Evolutionary conservation across 176 grass and related monocot species (phyloP), one percentile per base, ranked within the genome.

Genomic region (Melocanna baccifera): DNA sequence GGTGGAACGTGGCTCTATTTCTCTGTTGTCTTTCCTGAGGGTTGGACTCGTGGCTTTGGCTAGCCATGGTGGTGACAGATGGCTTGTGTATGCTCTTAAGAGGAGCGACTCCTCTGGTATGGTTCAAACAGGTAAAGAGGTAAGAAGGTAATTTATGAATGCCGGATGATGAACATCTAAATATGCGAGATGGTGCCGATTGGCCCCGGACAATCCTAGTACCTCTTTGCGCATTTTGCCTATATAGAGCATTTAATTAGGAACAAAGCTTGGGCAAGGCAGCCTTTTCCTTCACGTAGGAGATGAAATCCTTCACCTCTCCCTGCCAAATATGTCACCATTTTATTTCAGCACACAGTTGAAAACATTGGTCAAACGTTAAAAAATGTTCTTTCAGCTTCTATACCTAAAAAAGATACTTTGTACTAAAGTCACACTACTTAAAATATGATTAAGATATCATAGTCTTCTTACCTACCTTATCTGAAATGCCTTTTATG

Each of bases 301-400:
- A 90, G 84, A 58, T 50, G 66, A 90, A 40, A 57, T 67, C 39
- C 22, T 66, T 81, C 61, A 64, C 37, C 46, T 78, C 43, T 78
- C 74, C 57, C 65, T 58, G 78, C 46, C 69, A 65, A 81, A 81
- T 26, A 68, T 67, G 78, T 87, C 50, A 26, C 25, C 29, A 59
- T 82, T 81, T 87, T 40, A 69, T 82, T 82, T 76, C 39, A 82
- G 71, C 71, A 50, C 30, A 61, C 50, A 67, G 41, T 83, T 79
- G 88, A 90, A 87, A 73, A 90, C 80, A 79, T 74, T 39, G 50
- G 88, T 90, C 84, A 87, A 83, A 83, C 26, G 61, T 8, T 83
- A 53, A 26, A 19, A 83, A 83, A 61, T 83, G 74, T 16, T 79
- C 1, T 58, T 83, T 67, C 67, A 61, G 57, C 73, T 85, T 79